These are phyloP conservation scores for Parastagonospora nodorum DNA, from an alignment of 2,329 filamentous ascomycete species.

Conservation along the genomic window DNA sequence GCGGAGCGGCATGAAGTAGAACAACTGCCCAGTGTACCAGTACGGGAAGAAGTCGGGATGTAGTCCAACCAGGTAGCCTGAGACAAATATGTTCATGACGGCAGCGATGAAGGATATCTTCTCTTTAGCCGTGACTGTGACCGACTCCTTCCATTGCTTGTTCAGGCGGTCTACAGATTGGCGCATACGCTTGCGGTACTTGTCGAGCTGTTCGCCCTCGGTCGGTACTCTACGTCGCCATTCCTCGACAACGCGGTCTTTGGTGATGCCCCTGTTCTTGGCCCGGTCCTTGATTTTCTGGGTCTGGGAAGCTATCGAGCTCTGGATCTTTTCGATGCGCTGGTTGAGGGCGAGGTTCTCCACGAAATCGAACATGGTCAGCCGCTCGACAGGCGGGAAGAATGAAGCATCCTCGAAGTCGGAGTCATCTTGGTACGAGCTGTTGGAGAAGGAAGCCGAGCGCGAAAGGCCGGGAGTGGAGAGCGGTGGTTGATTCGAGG, in stretches of 20 bases:
- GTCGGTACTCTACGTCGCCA: slow-evolving; percentile 85
- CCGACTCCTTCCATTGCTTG: slow-evolving; percentile 85
- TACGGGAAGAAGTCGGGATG: slow-evolving; percentile 84
- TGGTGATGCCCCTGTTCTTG: slow-evolving; percentile 78
- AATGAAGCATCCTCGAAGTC: slow-evolving; percentile 67
- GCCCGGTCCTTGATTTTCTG: slow-evolving; percentile 85
- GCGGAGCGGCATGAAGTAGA: slow-evolving; percentile 97
- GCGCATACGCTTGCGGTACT: slow-evolving; percentile 87
- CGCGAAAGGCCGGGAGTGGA: slow-evolving; percentile 68
- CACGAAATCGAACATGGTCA: slow-evolving; percentile 90
- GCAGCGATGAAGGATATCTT: slow-evolving; percentile 96
- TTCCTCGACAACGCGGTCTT: slow-evolving; percentile 88
- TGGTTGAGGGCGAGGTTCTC: slow-evolving; percentile 91
- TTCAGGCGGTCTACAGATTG: slow-evolving; percentile 85
- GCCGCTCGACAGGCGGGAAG: slow-evolving; percentile 84
- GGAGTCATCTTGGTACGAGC: slow-evolving; percentile 84
- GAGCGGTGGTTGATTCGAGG: slow-evolving; percentile 48
- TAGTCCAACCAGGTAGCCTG: slow-evolving; percentile 88
- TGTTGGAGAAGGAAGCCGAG: slow-evolving; percentile 80
- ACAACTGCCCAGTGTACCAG: slow-evolving; percentile 87
- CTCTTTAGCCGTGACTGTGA: slow-evolving; percentile 84
- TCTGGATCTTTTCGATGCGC: slow-evolving; percentile 88
- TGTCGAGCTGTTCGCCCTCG: slow-evolving; percentile 89
- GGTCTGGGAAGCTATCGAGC: slow-evolving; percentile 78
- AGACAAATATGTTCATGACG: slow-evolving; percentile 96